Evolutionary conservation across 345 rosid genomes (phyloP).

Genomic region (Conringia planisiliqua): DNA sequence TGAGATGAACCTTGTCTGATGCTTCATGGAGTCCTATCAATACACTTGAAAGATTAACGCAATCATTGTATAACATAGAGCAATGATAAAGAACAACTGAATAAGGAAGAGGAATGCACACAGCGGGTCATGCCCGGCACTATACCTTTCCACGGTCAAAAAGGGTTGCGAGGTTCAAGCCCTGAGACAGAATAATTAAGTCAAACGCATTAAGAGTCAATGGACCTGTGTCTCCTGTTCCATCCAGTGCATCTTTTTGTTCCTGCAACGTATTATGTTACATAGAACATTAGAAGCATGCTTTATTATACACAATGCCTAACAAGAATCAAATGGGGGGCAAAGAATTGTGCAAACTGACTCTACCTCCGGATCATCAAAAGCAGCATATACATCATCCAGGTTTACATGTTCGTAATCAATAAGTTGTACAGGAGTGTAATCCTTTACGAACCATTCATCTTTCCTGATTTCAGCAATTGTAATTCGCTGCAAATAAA

Average conservation of each 20-base stretch:
- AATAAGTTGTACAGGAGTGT: constrained; percentile 61
- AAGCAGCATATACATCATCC: constrained; percentile 92
- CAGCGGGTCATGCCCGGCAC: not conserved
- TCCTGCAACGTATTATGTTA: constrained; percentile 44
- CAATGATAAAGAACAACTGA: constrained; percentile 1
- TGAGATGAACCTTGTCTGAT: constrained; percentile 83
- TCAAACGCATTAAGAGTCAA: constrained; percentile 92
- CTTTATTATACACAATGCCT: not conserved
- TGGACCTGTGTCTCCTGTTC: constrained; percentile 67
- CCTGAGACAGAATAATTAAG: constrained; percentile 86
- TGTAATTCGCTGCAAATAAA: constrained; percentile 65
- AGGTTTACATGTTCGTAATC: constrained; percentile 90
- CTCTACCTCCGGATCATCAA: constrained; percentile 78
- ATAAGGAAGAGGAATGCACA: not conserved
- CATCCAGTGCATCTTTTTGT: constrained; percentile 45
- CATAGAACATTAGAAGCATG: not conserved
- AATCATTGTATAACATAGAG: not conserved
- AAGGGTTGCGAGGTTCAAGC: constrained; percentile 85
- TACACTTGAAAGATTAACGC: constrained; percentile 4
- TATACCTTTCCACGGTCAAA: constrained; percentile 88
- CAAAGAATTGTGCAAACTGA: not conserved
- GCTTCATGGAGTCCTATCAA: constrained; percentile 69
- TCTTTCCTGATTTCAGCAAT: constrained; percentile 70
- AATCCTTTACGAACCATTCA: constrained; percentile 76
- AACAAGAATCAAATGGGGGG: not conserved